Evolutionary conservation across 2,329 filamentous ascomycete species (phyloP), one percentile per base, ranked within the genome.

Genomic region (Phyllosticta paracitricarpa): DNA sequence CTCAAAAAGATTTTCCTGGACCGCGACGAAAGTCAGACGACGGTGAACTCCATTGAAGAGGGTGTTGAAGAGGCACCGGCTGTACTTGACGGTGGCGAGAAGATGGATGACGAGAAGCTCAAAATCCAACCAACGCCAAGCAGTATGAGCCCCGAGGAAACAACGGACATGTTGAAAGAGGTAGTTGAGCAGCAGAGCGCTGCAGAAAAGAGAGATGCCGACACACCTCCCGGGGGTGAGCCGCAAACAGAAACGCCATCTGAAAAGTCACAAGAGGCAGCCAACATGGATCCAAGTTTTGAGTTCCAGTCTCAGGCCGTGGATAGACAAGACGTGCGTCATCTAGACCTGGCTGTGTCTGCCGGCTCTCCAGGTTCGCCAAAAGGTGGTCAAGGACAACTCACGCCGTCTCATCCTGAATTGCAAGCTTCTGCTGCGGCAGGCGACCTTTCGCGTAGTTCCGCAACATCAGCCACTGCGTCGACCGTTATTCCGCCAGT

Each of bases 1-100:
- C 79, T 99, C 62, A 93, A 89, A 71, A 96, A 95, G 72, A 89
- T 99, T 72, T 99, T 99, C 70, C 84, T 93, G 7, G 92, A 97
- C 71, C 88, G 79, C 62, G 82, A 91, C 67, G 90, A 92, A 65
- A 91, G 90, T 2, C 87, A 89, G 63, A 87, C 90, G 62, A 89
- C 89, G 0, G 77, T 92, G 17, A 80, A 81, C 4, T 84, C 87
- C 6, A 84, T 83, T 12, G 91, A 95, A 57, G 85, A 89, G 52
- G 79, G 80, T 2, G 76, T 79, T 7, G 85, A 87, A 61, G 68
- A 67, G 4, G 68, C 68, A 24, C 64, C 66, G 1, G 71, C 73
- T 40, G 62, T 57, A 2, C n/a, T 58, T 10, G 62, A 63, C 14
- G 62, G 58, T 14, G 51, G 56, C 19, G 72, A 74, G 58, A 72